phyloP scores from a whole-genome alignment of 2,329 filamentous ascomycete genomes.

The Exophiala sideris region DNA sequence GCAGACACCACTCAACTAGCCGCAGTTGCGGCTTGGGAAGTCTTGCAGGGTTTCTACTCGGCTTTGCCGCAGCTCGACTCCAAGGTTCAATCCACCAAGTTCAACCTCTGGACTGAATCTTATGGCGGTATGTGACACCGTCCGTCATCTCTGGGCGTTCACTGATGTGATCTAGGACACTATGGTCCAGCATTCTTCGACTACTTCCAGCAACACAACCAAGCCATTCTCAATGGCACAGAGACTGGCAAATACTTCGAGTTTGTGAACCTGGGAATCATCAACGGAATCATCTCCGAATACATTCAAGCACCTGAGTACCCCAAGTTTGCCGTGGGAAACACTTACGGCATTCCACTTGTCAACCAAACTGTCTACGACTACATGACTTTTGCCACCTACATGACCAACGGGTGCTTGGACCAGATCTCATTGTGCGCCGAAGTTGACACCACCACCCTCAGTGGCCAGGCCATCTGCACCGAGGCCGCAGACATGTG shows the following conservation, averaged over 20 bases:
- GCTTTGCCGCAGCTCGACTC: constrained; percentile 48
- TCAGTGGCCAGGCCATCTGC: constrained; percentile 52
- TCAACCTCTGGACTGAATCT: constrained; percentile 58
- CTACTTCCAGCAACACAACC: constrained; percentile 58
- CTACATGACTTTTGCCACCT: constrained; percentile 56
- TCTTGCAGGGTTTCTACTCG: constrained; percentile 54
- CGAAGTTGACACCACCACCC: constrained; percentile 56
- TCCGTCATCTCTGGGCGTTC: not conserved
- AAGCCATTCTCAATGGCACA: constrained; percentile 50
- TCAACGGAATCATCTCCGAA: constrained; percentile 57
- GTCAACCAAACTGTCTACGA: constrained; percentile 59
- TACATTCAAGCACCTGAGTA: constrained; percentile 50
- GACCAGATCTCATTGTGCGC: constrained; percentile 66
- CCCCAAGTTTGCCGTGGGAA: constrained; percentile 53
- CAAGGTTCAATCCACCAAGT: constrained; percentile 50
- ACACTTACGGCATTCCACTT: constrained; percentile 53
- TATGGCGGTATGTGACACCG: constrained; percentile 21
- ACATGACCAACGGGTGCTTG: constrained; percentile 59
- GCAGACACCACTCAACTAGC: constrained; percentile 55
- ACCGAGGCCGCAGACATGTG: constrained; percentile 55
- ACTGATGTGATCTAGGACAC: constrained; percentile 35
- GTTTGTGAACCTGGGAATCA: constrained; percentile 54
- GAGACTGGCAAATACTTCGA: constrained; percentile 49
- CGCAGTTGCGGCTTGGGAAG: constrained; percentile 54
- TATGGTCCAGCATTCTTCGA: constrained; percentile 56